These are phyloP conservation scores for Vitis amurensis DNA, from an alignment of 164 flowering plant genomes.

Conservation along the genomic window DNA sequence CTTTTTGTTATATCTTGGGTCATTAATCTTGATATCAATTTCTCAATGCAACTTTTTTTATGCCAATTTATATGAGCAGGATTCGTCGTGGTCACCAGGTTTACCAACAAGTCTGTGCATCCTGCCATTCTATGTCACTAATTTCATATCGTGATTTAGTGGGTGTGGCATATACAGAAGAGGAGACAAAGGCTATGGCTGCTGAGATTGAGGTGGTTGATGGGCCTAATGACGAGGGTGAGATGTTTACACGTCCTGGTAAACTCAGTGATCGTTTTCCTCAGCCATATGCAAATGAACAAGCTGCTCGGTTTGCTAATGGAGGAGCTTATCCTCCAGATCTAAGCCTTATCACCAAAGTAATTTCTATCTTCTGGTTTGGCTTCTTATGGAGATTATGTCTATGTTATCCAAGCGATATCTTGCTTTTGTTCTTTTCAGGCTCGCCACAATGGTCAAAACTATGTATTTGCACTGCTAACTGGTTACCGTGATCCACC, in stretches of 20 bases:
- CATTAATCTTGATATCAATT: too few species aligned
- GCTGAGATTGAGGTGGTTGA: slow-evolving; percentile 92
- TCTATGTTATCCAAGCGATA: background rate
- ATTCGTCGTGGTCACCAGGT: slow-evolving; percentile 93
- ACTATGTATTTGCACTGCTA: slow-evolving; percentile 81
- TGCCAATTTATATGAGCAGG: slow-evolving; percentile 34
- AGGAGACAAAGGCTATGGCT: slow-evolving; percentile 84
- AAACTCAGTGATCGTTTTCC: slow-evolving; percentile 87
- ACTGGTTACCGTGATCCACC: slow-evolving; percentile 95
- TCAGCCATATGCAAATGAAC: slow-evolving; percentile 77
- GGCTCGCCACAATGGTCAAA: slow-evolving; percentile 96
- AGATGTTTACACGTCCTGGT: slow-evolving; percentile 91
- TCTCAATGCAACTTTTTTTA: background rate
- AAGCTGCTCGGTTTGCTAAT: slow-evolving; percentile 87
- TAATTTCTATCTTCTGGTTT: slow-evolving; percentile 17
- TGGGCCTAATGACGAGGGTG: slow-evolving; percentile 93
- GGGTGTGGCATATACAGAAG: slow-evolving; percentile 89
- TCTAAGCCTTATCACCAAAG: slow-evolving; percentile 84
- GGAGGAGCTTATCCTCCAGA: slow-evolving; percentile 95
- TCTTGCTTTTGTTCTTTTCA: slow-evolving; percentile 28
- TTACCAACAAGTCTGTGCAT: slow-evolving; percentile 88
- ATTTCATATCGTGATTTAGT: slow-evolving; percentile 86
- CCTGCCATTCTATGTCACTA: slow-evolving; percentile 86
- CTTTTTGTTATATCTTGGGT: too few species aligned
- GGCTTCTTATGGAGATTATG: background rate